Evolutionary conservation across 73 alveolate genomes (phyloP), one percentile per base, ranked within the genome.

Genomic region (Paramecium sexaurelia): DNA sequence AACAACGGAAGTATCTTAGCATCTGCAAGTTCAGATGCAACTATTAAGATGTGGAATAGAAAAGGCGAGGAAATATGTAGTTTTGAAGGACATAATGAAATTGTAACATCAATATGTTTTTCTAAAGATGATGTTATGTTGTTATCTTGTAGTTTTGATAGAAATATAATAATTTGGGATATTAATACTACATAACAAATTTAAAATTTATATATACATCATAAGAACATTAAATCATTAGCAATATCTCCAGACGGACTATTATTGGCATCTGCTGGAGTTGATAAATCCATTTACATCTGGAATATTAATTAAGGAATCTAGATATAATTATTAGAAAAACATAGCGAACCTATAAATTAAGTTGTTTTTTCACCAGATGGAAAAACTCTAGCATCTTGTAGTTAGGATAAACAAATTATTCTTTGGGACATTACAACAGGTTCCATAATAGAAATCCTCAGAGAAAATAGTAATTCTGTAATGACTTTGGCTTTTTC

Each of bases 181-280:
- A 35, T 35, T 4, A 35, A 35, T 35, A 35, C 41, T 35, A 6
- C 7, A 35, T 35, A 35, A 35, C 41, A 35, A 35, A 35, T 35
- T 35, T 35, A 35, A 6, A 35, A 35, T 35, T 4, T 35, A 4
- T 35, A 35, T 35, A 35, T 35, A 6, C 41, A 35, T 6, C 2
- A 35, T 35, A 35, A 35, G 6, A 35, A 35, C 6, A 35, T 35
- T 35, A 35, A 35, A 35, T 35, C 41, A 35, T n/a, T 98, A 45
- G 94, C 94, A 13, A 97, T 99, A 98, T 92, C 96, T 82, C 98
- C 97, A 41, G 85, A 95, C 37, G 99, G 99, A 27, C 91, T 92
- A 20, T 92, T 93, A 90, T 94, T 98, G 45, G 98, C 99, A 0
- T 90, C 97, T 67, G 98, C 97, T 5, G 94, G 99, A n/a, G 95